phyloP scores from a whole-genome alignment of 371 early-diverging fungal genomes.

The Chytridium lagenaria region DNA sequence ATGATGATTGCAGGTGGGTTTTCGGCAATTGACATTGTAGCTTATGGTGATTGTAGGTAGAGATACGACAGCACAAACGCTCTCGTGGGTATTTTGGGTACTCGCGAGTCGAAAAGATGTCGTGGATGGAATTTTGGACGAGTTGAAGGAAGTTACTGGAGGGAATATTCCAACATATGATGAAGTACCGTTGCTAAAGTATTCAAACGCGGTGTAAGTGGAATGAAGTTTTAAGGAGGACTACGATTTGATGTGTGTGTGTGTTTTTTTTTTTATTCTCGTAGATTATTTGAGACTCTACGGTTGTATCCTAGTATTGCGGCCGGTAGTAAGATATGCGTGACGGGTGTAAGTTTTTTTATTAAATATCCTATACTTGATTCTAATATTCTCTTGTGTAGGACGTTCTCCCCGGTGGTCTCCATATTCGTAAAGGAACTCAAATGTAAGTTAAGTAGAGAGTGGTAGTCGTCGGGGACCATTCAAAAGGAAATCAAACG shows the following conservation, averaged over 20 bases:
- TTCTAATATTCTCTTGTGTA: not conserved
- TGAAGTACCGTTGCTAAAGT: not conserved
- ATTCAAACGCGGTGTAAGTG: not conserved
- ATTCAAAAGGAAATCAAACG: too few species aligned
- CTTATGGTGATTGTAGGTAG: conserved; percentile 7
- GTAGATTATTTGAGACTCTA: conserved; percentile 68
- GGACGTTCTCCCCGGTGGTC: conserved; percentile 73
- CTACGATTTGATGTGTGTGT: not conserved
- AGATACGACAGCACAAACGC: conserved; percentile 21
- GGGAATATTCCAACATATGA: conserved; percentile 11
- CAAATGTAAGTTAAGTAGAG: too few species aligned
- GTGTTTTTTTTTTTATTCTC: not conserved
- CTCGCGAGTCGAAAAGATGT: not conserved
- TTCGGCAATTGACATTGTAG: not conserved
- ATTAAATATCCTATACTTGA: not conserved
- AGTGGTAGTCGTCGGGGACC: too few species aligned
- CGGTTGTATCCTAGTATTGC: conserved; percentile 78
- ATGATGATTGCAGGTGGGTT: conserved; percentile 20
- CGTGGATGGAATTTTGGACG: not conserved
- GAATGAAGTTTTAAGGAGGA: not conserved
- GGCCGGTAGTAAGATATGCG: conserved; percentile 63
- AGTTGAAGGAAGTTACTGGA: not conserved
- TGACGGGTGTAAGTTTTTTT: conserved; percentile 51
- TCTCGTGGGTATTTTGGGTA: conserved; percentile 2
- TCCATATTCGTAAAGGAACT: conserved; percentile 62